Conservation (phyloP, 768 basidiomycete species). For the Collybia mongolica region DNA sequence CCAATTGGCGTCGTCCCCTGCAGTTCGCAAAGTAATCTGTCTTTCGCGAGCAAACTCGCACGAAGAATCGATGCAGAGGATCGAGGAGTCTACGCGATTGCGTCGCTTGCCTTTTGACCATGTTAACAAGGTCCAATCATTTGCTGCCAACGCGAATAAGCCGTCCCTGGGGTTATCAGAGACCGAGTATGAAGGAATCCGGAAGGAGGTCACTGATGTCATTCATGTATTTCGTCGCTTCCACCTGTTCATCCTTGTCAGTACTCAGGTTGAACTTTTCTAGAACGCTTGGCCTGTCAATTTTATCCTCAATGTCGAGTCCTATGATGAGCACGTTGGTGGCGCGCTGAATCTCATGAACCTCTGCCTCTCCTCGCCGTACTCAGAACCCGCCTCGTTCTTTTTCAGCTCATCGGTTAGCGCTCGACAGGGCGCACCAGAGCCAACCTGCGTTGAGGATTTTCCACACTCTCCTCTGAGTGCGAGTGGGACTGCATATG, state of each 20-base stretch:
- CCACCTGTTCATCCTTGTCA: background rate
- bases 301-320: conserved; percentile 43
- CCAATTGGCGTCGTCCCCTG: conserved; percentile 33
- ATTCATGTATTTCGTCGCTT: conserved; percentile 35
- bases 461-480: conserved; percentile 31
- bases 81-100: conserved; percentile 37
- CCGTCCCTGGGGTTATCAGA: conserved; percentile 38
- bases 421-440: conserved; percentile 28
- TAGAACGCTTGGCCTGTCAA: conserved; percentile 61
- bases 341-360: conserved; percentile 51
- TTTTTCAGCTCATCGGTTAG: conserved; percentile 54
- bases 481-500: conserved; percentile 34
- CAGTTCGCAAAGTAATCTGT: conserved; percentile 44
- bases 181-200: conserved; percentile 33
- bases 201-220: conserved; percentile 35
- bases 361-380: conserved; percentile 39
- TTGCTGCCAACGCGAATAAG: conserved; percentile 40
- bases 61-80: conserved; percentile 36
- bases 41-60: conserved; percentile 49
- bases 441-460: conserved; percentile 27
- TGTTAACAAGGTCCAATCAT: conserved; percentile 32
- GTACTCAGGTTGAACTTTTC: background rate
- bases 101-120: conserved; percentile 27
- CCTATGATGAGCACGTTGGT: conserved; percentile 39
- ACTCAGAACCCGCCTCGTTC: conserved; percentile 33